Evolutionary conservation across 192 early-diverging fungal genomes (phyloP).

Genomic region (Thoreauomyces humboldtii): DNA sequence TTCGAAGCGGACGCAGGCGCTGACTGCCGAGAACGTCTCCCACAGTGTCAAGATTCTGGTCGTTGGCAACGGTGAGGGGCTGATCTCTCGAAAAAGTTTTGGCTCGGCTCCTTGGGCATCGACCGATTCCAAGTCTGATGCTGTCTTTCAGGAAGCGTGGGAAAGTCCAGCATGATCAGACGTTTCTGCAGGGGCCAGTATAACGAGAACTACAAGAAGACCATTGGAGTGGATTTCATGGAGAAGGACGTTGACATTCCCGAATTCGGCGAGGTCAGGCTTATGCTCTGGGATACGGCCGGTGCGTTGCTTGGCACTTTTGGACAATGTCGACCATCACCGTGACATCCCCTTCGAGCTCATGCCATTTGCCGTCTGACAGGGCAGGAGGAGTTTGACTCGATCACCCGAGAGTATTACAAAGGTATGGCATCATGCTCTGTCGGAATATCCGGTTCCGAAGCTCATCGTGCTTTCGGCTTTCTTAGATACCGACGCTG

Average conservation of each 20-base stretch:
- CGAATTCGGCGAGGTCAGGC: slow-evolving; percentile 5
- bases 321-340: too few species aligned
- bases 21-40: neutral
- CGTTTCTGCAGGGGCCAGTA: slow-evolving; percentile 21
- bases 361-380: too few species aligned
- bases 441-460: too few species aligned
- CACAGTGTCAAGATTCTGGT: neutral
- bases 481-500: slow-evolving; percentile 6
- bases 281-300: slow-evolving; percentile 38
- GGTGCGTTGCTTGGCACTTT: slow-evolving; percentile 6
- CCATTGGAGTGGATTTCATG: slow-evolving; percentile 29
- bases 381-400: slow-evolving; percentile 2
- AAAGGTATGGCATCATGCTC: slow-evolving; percentile 5
- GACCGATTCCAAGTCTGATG: neutral
- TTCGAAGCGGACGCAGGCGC: too few species aligned
- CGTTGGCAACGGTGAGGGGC: neutral
- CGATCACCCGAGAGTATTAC: neutral
- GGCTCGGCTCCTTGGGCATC: too few species aligned
- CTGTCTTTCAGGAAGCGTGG: slow-evolving; percentile 18
- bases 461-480: too few species aligned
- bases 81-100: too few species aligned
- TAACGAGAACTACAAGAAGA: slow-evolving; percentile 30
- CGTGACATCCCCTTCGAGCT: too few species aligned
- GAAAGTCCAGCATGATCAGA: slow-evolving; percentile 30
- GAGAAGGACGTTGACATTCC: slow-evolving; percentile 23